A percentile compares a stretch with the other conserved stretches of the same genome.
phyloP scores from a whole-genome alignment of 192 early-diverging fungal species.

The Coemansia sp. region DNA sequence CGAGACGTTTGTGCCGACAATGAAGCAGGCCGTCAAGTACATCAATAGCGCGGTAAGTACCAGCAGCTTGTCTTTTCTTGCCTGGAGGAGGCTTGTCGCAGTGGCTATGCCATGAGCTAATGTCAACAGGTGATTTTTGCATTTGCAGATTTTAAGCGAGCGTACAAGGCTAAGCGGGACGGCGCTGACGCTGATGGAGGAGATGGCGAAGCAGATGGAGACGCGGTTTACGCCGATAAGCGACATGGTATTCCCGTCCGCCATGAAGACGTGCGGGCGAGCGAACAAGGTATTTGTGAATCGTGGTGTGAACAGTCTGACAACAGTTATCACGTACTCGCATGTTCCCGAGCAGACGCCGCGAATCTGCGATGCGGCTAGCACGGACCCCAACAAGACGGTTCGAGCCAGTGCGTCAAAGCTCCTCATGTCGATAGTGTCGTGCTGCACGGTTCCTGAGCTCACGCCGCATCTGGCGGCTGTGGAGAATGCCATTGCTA shows the following conservation, averaged over 20 bases:
- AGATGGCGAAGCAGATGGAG: slow-evolving; percentile 59
- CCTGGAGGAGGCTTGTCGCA: neutral
- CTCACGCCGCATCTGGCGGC: slow-evolving; percentile 31
- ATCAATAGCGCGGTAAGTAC: slow-evolving; percentile 56
- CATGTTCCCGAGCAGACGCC: slow-evolving; percentile 57
- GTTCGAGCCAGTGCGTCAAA: slow-evolving; percentile 62
- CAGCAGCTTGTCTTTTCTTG: neutral
- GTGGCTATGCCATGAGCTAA: neutral
- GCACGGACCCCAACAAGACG: slow-evolving; percentile 60
- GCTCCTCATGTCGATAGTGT: slow-evolving; percentile 56
- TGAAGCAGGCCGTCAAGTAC: slow-evolving; percentile 53
- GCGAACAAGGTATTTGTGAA: slow-evolving; percentile 76
- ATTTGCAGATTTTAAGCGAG: slow-evolving; percentile 65
- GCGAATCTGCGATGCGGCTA: slow-evolving; percentile 56
- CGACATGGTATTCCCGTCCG: slow-evolving; percentile 61
- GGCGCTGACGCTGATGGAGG: slow-evolving; percentile 63
- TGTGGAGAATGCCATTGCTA: slow-evolving; percentile 44
- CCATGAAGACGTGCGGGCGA: slow-evolving; percentile 65
- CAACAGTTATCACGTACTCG: slow-evolving; percentile 60
- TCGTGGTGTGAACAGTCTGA: slow-evolving; percentile 61
- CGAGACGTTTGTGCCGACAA: slow-evolving; percentile 47
- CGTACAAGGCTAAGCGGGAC: slow-evolving; percentile 73
- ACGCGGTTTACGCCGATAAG: slow-evolving; percentile 59
- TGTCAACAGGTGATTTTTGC: neutral
- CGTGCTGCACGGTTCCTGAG: slow-evolving; percentile 51